Evolutionary conservation across 306 rosid species (phyloP).

Genomic region (Vicia sativa): DNA sequence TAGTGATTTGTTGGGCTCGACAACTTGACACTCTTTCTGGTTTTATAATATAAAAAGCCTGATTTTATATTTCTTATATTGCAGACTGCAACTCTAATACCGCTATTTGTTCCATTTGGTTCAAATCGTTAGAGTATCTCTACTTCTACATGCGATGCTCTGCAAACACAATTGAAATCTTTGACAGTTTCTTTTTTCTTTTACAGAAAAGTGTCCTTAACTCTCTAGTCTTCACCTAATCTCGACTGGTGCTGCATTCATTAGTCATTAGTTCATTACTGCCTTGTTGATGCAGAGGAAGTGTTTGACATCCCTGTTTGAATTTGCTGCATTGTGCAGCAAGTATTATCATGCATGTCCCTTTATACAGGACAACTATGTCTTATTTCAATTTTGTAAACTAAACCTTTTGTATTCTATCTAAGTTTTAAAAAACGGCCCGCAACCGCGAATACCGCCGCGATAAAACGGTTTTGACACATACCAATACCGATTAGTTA

Average conservation of each 20-base stretch:
- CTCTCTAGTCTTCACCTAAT: neutral
- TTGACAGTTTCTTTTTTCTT: slow-evolving; percentile 6
- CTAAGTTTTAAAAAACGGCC: no score
- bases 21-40: neutral
- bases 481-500: no score
- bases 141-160: neutral
- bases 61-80: slow-evolving; percentile 23
- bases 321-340: slow-evolving; percentile 14
- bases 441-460: no score
- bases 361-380: neutral
- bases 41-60: slow-evolving; percentile 17
- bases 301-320: no score
- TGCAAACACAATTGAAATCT: neutral
- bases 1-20: slow-evolving; percentile 22
- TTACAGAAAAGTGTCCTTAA: slow-evolving; percentile 20
- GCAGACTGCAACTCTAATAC: slow-evolving; percentile 1
- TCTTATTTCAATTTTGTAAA: slow-evolving; percentile 9
- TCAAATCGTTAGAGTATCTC: slow-evolving; percentile 19
- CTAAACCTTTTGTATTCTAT: slow-evolving; percentile 1
- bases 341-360: slow-evolving; percentile 1
- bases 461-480: no score
- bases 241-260: slow-evolving; percentile 7
- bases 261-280: slow-evolving; percentile 20
- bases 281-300: slow-evolving; percentile 10
- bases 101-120: neutral